These are phyloP conservation scores for Penicillium cinerascens DNA, from an alignment of 495 filamentous ascomycete genomes.

Conservation along the genomic window DNA sequence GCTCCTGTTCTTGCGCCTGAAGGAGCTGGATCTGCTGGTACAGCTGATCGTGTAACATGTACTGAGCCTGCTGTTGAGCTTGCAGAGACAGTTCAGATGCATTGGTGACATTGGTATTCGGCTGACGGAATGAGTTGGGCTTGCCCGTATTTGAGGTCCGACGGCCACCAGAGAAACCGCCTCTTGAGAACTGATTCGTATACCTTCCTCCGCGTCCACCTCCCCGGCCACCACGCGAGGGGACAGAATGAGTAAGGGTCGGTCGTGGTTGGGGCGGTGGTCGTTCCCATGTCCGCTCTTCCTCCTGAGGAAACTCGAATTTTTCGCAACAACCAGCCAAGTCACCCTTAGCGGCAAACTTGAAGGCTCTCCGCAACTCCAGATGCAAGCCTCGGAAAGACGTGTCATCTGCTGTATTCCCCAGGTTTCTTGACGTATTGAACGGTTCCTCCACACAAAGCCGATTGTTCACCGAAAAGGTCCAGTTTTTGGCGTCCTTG, in stretches of 20 bases:
- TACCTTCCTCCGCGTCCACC: slow-evolving; percentile 58
- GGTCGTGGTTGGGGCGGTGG: slow-evolving; percentile 61
- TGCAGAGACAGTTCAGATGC: slow-evolving; percentile 43
- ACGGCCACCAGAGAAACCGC: slow-evolving; percentile 43
- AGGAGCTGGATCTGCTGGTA: slow-evolving; percentile 62
- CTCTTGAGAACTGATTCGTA: slow-evolving; percentile 41
- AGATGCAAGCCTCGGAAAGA: slow-evolving; percentile 87
- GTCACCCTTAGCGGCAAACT: slow-evolving; percentile 68
- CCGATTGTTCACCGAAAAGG: slow-evolving; percentile 68
- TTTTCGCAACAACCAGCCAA: slow-evolving; percentile 77
- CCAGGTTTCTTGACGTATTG: slow-evolving; percentile 87
- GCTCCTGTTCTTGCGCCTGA: slow-evolving; percentile 61
- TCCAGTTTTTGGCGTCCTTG: slow-evolving; percentile 85
- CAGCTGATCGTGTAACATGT: slow-evolving; percentile 55
- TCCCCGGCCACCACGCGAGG: slow-evolving; percentile 46
- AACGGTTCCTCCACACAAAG: slow-evolving; percentile 97
- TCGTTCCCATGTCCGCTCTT: slow-evolving; percentile 73
- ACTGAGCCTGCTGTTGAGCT: slow-evolving; percentile 48
- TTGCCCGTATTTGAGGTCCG: slow-evolving; percentile 53
- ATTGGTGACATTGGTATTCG: slow-evolving; percentile 21
- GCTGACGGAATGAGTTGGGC: slow-evolving; percentile 32
- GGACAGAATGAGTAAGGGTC: slow-evolving; percentile 51
- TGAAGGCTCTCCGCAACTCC: slow-evolving; percentile 85
- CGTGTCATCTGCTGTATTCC: slow-evolving; percentile 92
- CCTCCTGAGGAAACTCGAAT: slow-evolving; percentile 80